These are phyloP conservation scores for Willaertia magna DNA, from an alignment of 208 protist genomes.

Conservation along the genomic window DNA sequence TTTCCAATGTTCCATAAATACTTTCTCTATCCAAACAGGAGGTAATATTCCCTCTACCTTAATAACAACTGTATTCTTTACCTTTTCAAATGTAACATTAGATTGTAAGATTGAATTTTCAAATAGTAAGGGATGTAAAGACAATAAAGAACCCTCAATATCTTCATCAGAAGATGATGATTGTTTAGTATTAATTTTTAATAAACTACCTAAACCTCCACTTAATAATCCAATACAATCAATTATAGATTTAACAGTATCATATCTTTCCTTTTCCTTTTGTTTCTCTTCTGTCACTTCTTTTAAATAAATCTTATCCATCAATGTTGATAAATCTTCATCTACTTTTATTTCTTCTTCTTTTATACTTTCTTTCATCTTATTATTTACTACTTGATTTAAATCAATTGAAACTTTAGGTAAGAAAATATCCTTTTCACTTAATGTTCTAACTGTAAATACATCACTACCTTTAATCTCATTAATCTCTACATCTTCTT, in stretches of 20 bases:
- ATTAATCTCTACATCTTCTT: not conserved
- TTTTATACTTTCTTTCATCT: not conserved
- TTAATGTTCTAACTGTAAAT: not conserved
- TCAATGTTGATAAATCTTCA: not conserved
- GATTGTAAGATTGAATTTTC: not conserved
- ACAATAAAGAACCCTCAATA: no score
- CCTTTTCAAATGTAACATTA: not conserved
- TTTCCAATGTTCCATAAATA: not conserved
- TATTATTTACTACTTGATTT: not conserved
- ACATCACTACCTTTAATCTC: not conserved
- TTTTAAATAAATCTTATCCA: not conserved
- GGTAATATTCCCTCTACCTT: not conserved
- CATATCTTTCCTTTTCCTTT: not conserved
- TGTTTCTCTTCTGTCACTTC: not conserved
- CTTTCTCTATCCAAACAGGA: not conserved
- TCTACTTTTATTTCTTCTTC: not conserved
- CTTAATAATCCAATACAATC: not conserved
- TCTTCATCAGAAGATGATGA: no score
- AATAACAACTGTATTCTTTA: not conserved
- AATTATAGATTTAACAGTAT: not conserved
- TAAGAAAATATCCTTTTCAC: not conserved
- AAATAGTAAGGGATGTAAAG: no score
- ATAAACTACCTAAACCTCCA: not conserved
- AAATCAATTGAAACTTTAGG: not conserved
- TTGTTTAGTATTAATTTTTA: no score